Conservation (phyloP, 495 filamentous ascomycete species). For the Parachaetomium inaequale region DNA sequence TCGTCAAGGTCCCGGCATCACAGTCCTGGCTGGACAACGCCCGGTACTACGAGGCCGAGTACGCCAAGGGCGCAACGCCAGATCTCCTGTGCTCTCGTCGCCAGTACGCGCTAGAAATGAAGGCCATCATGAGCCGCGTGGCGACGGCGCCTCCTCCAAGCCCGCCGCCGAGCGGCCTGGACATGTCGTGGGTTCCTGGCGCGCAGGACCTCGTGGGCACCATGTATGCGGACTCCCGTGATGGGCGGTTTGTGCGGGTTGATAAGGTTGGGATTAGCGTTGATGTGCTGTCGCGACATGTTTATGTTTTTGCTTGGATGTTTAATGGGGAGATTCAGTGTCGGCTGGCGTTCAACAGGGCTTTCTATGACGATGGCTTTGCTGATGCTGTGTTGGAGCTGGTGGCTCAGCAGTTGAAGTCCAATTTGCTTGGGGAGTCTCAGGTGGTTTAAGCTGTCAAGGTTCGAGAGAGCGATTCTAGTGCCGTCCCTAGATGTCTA, state of each 20-base stretch:
- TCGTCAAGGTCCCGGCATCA: background rate
- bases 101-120: background rate
- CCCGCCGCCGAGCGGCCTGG: background rate
- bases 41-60: background rate
- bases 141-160: background rate
- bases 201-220: background rate
- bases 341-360: background rate
- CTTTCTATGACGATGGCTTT: background rate
- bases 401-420: background rate
- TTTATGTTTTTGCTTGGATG: background rate
- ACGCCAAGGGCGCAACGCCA: background rate
- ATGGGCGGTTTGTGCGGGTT: background rate
- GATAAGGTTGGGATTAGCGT: background rate
- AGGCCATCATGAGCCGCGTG: background rate
- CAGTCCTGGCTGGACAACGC: slow-evolving; percentile 2
- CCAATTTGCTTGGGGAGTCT: background rate
- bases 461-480: background rate
- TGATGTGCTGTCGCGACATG: background rate
- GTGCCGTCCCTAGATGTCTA: background rate
- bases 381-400: background rate
- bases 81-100: background rate
- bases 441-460: background rate
- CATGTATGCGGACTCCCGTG: background rate
- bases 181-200: background rate
- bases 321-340: background rate